phyloP scores from a whole-genome alignment of 75 land plant species.

The Sequoiadendron giganteum region DNA sequence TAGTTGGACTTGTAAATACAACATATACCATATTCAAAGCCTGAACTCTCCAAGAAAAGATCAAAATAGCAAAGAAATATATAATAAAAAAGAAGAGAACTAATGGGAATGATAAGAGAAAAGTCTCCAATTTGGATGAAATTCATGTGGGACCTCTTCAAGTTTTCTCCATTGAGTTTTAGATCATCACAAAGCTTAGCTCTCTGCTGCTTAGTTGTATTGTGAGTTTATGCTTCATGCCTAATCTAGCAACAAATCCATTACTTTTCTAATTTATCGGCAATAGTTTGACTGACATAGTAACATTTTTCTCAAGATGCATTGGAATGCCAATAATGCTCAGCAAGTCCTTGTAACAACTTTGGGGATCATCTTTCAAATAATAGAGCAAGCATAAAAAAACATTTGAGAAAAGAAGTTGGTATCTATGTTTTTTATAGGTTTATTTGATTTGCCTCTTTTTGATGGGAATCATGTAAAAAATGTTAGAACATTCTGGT shows the following conservation, averaged over 20 bases:
- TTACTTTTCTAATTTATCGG: background rate
- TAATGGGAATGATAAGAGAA: too few species aligned
- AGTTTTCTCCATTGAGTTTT: background rate
- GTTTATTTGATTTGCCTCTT: background rate
- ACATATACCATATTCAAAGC: too few species aligned
- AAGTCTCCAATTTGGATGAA: too few species aligned
- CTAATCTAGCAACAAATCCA: background rate
- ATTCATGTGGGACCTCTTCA: slow-evolving; percentile 1
- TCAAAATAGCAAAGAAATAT: too few species aligned
- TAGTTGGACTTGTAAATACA: too few species aligned
- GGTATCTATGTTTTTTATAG: background rate
- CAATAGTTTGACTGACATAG: background rate
- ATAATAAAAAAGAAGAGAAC: too few species aligned
- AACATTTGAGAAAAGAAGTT: background rate
- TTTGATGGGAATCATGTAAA: background rate
- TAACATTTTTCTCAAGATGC: background rate
- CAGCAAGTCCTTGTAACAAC: background rate
- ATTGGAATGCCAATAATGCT: background rate
- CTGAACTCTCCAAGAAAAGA: too few species aligned
- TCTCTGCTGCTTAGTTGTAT: background rate
- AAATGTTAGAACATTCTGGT: too few species aligned
- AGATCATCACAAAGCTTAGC: background rate
- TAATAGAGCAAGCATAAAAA: background rate
- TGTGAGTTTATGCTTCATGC: background rate
- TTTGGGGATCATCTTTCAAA: background rate